Conservation (phyloP, 805 yeast species). For the Yamadazyma akitaensis region DNA sequence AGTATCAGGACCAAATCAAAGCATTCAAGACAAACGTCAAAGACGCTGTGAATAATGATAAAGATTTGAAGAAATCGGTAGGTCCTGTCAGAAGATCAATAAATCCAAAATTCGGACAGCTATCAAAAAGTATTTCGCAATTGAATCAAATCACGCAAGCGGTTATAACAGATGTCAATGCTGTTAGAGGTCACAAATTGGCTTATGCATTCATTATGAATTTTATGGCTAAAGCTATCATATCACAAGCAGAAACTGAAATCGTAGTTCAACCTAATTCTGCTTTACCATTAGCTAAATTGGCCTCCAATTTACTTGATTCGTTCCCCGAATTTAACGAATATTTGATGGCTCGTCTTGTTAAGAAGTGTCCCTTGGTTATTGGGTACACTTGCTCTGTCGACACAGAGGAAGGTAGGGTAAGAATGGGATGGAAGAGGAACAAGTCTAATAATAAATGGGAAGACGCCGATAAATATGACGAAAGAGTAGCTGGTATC, state of each 20-base stretch:
- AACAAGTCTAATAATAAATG: constrained; percentile 41
- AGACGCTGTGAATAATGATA: constrained; percentile 48
- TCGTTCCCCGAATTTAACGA: constrained; percentile 49
- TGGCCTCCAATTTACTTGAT: constrained; percentile 54
- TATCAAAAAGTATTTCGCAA: constrained; percentile 69
- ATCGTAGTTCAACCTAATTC: constrained; percentile 74
- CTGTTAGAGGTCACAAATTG: constrained; percentile 25
- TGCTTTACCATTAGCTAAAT: constrained; percentile 73
- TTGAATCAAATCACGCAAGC: constrained; percentile 38
- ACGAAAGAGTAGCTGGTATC: constrained; percentile 86
- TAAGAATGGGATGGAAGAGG: constrained; percentile 85
- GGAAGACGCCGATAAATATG: constrained; percentile 66
- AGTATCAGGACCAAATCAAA: constrained; percentile 49
- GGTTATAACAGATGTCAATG: background rate
- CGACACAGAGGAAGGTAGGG: constrained; percentile 78
- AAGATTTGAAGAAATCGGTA: constrained; percentile 51
- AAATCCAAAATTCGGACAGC: constrained; percentile 88
- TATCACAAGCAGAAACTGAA: constrained; percentile 91
- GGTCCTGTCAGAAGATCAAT: constrained; percentile 67
- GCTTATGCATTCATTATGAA: constrained; percentile 75
- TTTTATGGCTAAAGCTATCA: constrained; percentile 78
- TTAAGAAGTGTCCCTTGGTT: constrained; percentile 85
- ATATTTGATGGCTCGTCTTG: constrained; percentile 70
- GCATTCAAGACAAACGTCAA: constrained; percentile 62
- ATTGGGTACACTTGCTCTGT: constrained; percentile 77